Evolutionary conservation across 495 filamentous ascomycete species (phyloP).

Genomic region (Neurospora sp.): DNA sequence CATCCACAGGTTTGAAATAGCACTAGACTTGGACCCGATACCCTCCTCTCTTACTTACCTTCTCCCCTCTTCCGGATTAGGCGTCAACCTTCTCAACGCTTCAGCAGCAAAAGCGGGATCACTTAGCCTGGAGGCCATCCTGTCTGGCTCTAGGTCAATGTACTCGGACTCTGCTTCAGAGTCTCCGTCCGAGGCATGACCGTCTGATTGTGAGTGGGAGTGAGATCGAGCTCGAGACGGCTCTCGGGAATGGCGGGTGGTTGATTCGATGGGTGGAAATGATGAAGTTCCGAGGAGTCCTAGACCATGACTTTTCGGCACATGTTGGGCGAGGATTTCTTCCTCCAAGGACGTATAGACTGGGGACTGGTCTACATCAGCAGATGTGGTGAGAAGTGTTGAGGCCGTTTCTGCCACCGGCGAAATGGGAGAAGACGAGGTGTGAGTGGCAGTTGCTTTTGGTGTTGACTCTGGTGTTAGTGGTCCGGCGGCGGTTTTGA

Average conservation of each 20-base stretch:
- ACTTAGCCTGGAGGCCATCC: constrained; percentile 56
- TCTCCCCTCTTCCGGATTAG: constrained; percentile 28
- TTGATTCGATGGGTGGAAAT: constrained; percentile 25
- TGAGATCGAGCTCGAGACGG: constrained; percentile 38
- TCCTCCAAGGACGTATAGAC: not conserved
- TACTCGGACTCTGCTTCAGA: not conserved
- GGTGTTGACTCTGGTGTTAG: not conserved
- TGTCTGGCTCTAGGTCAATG: constrained; percentile 50
- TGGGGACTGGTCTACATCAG: not conserved
- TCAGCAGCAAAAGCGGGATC: constrained; percentile 36
- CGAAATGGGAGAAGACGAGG: not conserved
- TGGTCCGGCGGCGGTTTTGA: not conserved
- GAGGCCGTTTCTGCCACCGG: not conserved
- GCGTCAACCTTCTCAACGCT: constrained; percentile 23
- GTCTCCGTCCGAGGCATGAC: not conserved
- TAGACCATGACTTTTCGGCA: constrained; percentile 1
- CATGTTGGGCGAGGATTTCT: not conserved
- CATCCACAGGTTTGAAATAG: not conserved
- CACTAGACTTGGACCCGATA: not conserved
- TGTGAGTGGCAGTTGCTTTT: not conserved
- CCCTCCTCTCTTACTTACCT: not conserved
- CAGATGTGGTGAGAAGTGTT: not conserved
- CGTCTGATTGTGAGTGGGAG: constrained; percentile 20
- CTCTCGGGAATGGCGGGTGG: constrained; percentile 35
- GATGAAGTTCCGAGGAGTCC: not conserved